A percentile compares a stretch with the other conserved stretches of the same genome.
These are phyloP conservation scores for Bretschneidera sinensis DNA, from an alignment of 345 rosid genomes.

Conservation along the genomic window DNA sequence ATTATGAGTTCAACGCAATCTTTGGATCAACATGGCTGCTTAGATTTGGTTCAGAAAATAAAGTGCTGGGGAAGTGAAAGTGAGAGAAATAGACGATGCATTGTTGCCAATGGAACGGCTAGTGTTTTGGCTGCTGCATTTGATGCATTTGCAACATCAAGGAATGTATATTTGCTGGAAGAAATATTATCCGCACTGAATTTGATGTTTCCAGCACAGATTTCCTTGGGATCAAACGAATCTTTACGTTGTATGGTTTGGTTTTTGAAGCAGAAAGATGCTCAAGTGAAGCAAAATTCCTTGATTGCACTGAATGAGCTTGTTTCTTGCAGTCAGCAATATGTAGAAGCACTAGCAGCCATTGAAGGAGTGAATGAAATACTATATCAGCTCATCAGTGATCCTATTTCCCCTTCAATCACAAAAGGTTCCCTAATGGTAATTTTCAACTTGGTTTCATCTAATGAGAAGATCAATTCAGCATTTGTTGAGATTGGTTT, in stretches of 20 bases:
- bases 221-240: slow-evolving; percentile 32
- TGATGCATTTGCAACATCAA: slow-evolving; percentile 29
- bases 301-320: slow-evolving; percentile 40
- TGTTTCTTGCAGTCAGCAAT: slow-evolving; percentile 33
- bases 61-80: slow-evolving; percentile 46
- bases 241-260: slow-evolving; percentile 44
- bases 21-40: slow-evolving; percentile 21
- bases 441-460: slow-evolving; percentile 41
- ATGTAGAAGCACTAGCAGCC: slow-evolving; percentile 25
- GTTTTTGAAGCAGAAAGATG: slow-evolving; percentile 40
- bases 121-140: slow-evolving; percentile 40
- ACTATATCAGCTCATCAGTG: slow-evolving; percentile 45
- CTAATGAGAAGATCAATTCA: slow-evolving; percentile 9
- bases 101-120: slow-evolving; percentile 36
- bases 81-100: slow-evolving; percentile 52
- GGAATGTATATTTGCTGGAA: slow-evolving; percentile 30
- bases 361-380: slow-evolving; percentile 55
- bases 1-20: slow-evolving; percentile 13
- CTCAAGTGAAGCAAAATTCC: slow-evolving; percentile 54
- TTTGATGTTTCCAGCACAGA: slow-evolving; percentile 39
- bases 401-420: slow-evolving; percentile 55
- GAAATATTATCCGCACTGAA: slow-evolving; percentile 50
- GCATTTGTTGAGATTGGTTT: slow-evolving; percentile 46
- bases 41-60: slow-evolving; percentile 33
- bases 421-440: slow-evolving; percentile 56